Percentiles rank a stretch among this genome's conserved stretches.
Evolutionary conservation across 2,329 filamentous ascomycete species (phyloP).

Genomic region (Endoconidiophora polonica): DNA sequence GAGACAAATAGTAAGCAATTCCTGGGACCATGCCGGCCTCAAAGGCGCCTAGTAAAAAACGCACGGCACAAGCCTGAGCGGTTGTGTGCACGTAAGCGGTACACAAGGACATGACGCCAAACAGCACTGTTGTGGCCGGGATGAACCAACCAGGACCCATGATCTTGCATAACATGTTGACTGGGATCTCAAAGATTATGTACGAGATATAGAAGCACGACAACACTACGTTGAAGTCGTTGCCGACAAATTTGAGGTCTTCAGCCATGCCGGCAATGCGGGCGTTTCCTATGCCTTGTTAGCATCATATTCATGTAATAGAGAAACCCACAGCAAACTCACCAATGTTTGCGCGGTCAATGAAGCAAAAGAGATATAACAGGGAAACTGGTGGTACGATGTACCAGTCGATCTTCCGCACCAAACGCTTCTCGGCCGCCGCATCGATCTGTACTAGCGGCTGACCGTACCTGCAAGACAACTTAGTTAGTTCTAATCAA

Average conservation of each 20-base stretch:
- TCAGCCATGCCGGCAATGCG: constrained; percentile 46
- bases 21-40: constrained; percentile 61
- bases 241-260: constrained; percentile 40
- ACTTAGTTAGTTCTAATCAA: too few species aligned
- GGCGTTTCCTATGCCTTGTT: constrained; percentile 39
- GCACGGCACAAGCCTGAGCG: constrained; percentile 36
- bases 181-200: constrained; percentile 55
- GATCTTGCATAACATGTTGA: constrained; percentile 52
- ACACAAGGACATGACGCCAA: constrained; percentile 45
- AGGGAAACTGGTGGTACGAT: constrained; percentile 49
- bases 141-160: constrained; percentile 59
- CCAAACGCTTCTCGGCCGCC: constrained; percentile 38
- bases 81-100: constrained; percentile 48
- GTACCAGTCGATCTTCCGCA: constrained; percentile 47
- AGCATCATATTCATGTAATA: neutral
- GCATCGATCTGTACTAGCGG: neutral
- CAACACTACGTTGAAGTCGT: constrained; percentile 54
- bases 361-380: constrained; percentile 58
- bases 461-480: constrained; percentile 4
- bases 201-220: constrained; percentile 58
- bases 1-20: constrained; percentile 55
- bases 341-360: constrained; percentile 61
- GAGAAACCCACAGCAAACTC: constrained; percentile 14
- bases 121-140: constrained; percentile 42
- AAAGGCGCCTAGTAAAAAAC: constrained; percentile 51